Evolutionary conservation across 306 rosid species (phyloP).

Genomic region (Cicer cuneatum): DNA sequence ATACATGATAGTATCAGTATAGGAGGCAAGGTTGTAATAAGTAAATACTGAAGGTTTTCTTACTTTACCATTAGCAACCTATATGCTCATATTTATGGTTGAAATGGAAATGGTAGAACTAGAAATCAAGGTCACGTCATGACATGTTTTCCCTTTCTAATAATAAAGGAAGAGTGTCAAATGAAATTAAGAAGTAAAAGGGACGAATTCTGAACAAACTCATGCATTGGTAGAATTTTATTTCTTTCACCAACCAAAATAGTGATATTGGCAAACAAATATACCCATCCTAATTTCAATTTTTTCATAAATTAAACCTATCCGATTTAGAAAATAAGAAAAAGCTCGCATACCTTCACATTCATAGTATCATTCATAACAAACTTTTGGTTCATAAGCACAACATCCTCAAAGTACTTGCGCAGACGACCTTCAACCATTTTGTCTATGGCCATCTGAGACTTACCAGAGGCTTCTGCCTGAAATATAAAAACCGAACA

Average conservation of each 20-base stretch:
- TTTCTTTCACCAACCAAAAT: slow-evolving; percentile 35
- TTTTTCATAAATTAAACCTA: slow-evolving; percentile 19
- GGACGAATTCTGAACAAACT: neutral
- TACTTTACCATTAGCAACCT: neutral
- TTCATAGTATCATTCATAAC: slow-evolving; percentile 68
- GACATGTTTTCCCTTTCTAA: slow-evolving; percentile 25
- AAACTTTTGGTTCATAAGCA: slow-evolving; percentile 89
- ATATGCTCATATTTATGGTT: neutral
- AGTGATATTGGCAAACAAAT: slow-evolving; percentile 31
- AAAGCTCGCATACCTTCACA: slow-evolving; percentile 67
- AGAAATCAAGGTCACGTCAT: slow-evolving; percentile 2
- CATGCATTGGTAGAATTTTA: slow-evolving; percentile 14
- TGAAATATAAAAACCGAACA: slow-evolving; percentile 50
- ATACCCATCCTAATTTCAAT: slow-evolving; percentile 14
- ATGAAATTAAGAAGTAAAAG: slow-evolving; percentile 10
- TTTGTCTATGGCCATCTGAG: slow-evolving; percentile 88
- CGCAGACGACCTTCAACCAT: slow-evolving; percentile 95
- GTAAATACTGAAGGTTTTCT: neutral
- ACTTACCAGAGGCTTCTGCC: slow-evolving; percentile 87
- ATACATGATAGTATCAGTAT: too few relatives aligned
- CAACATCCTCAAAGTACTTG: slow-evolving; percentile 91
- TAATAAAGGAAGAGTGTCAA: slow-evolving; percentile 9
- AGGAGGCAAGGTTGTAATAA: neutral
- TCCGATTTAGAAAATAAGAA: slow-evolving; percentile 32
- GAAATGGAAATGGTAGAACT: slow-evolving; percentile 7